Evolutionary conservation across 108 stramenopile species (phyloP), one percentile per base, ranked within the genome.

Genomic region (Skeletonema menzelii): DNA sequence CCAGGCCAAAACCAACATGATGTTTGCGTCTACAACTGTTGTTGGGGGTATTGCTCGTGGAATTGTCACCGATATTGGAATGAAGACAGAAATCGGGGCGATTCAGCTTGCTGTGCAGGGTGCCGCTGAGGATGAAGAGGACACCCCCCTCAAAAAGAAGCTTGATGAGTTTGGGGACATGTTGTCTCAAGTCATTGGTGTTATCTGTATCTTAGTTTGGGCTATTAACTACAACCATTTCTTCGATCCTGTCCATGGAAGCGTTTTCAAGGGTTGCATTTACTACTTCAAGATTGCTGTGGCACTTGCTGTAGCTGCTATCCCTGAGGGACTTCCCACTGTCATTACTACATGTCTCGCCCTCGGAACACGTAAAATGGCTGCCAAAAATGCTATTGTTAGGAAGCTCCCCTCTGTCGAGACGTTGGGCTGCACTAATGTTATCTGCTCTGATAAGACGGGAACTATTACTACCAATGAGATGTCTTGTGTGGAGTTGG

Each of bases 381-480:
- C 86, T 24, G 81, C 74, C 63, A 79, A 83, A 58, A 78, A 84
- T 65, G 79, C 75, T 22, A 73, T 85, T 62, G 80, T 83, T 15
- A 64, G 79, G 34, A 80, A 80, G 53, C 79, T 94, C 13, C 89
- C 93, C 30, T 86, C 89, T 17, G 93, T 93, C 19, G 96, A 96
- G 80, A 95, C 96, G 13, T 74, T 96, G 66, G 96, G 96, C 13
- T 91, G 90, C 75, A 89, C 89, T 20, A 83, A 74, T 19, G 77
- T 86, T 47, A 90, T 95, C 59, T 90, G 90, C 78, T 73, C 79
- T 14, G 96, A 96, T 88, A 96, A 96, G 86, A 96, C 95, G 6
- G 95, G 95, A 35, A 96, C 95, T 10, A 77, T 96, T 24, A 96
- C 95, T 24, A 82, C 88, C 60, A 93, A 93, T 85, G 72, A 85